Base-by-base conservation (phyloP, 1,284 basidiomycete genomes). In the Trametes versicolor region DNA sequence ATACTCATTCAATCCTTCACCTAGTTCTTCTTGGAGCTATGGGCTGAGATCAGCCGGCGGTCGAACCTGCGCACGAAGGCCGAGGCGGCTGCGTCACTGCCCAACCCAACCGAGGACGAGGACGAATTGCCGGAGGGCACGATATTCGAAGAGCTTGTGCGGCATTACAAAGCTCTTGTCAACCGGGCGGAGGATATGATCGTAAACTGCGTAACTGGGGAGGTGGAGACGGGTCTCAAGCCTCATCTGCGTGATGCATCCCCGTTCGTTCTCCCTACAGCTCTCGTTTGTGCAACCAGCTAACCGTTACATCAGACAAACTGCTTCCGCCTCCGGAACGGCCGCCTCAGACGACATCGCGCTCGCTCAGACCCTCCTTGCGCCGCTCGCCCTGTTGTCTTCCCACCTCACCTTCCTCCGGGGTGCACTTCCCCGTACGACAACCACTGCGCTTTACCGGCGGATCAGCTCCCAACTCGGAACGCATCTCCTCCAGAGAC, bases 11-110 rank as follows among this genome's bases (percentile, higher is more conserved):
- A 52, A 3, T 17, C 19, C 25, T 58, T 34, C 48, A 34, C 21
- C 15, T 72, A 97, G 94, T 95, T 96, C 79, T 97, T 97, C 81
- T 80, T 97, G 12, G 93, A 96, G 75, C 79, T 98, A 48, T 95
- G 92, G 87, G 81, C 87, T 6, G 93, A 95, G 71, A 91, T 97
- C 69, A 85, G 87, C 69, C 82, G 78, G 52, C 82, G 83, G 47
- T 80, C 84, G 2, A 79, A 81, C 32, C 79, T 92, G n/a, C 85
- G 88, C 36, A 78, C 80, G 45, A 81, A 81, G 65, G 84, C 82
- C 2, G 79, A 84, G 67, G 79, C 79, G 17, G 83, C 81, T 41
- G 68, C 82, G 1, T 80, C 84, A 2, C 73, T 92, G 27, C 88
- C 90, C 1, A 77, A 82, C 67, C 80, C 81, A 10, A 75, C 75